phyloP scores from a whole-genome alignment of 495 filamentous ascomycete species.

The Penicillium verhagenii region DNA sequence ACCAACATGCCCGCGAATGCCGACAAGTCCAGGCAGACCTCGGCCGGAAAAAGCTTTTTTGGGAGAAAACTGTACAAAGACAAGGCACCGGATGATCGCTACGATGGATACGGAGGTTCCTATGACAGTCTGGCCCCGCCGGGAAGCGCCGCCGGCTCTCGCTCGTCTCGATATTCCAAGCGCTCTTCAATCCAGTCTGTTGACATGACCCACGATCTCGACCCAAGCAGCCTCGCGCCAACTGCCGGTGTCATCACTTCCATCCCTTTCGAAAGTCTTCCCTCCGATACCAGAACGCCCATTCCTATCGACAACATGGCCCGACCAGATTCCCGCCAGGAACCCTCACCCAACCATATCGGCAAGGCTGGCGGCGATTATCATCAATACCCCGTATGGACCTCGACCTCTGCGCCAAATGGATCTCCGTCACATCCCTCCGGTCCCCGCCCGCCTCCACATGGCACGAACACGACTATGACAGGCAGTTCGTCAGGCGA shows the following conservation, averaged over 20 bases:
- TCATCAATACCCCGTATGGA: conserved; percentile 84
- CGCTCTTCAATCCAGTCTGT: conserved; percentile 73
- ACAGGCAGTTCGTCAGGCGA: conserved; percentile 63
- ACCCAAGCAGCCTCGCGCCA: conserved; percentile 60
- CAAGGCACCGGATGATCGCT: conserved; percentile 55
- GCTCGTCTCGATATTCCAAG: conserved; percentile 77
- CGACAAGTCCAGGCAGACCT: conserved; percentile 81
- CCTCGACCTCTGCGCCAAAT: conserved; percentile 46
- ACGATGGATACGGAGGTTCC: conserved; percentile 53
- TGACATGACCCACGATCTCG: conserved; percentile 51
- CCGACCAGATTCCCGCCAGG: conserved; percentile 65
- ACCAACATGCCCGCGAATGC: conserved; percentile 55
- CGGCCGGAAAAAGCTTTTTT: conserved; percentile 85
- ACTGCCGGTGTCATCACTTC: conserved; percentile 85
- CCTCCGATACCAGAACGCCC: conserved; percentile 64
- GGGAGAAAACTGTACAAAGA: conserved; percentile 75
- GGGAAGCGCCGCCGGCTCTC: conserved; percentile 61
- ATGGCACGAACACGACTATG: conserved; percentile 62
- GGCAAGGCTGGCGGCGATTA: conserved; percentile 77
- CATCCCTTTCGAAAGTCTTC: conserved; percentile 82
- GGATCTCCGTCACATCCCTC: conserved; percentile 57
- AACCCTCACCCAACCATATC: conserved; percentile 77
- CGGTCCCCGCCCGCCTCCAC: conserved; percentile 69
- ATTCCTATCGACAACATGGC: conserved; percentile 75
- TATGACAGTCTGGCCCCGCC: conserved; percentile 48